phyloP scores from a whole-genome alignment of 768 basidiomycete genomes.

The Suillus alpinus region DNA sequence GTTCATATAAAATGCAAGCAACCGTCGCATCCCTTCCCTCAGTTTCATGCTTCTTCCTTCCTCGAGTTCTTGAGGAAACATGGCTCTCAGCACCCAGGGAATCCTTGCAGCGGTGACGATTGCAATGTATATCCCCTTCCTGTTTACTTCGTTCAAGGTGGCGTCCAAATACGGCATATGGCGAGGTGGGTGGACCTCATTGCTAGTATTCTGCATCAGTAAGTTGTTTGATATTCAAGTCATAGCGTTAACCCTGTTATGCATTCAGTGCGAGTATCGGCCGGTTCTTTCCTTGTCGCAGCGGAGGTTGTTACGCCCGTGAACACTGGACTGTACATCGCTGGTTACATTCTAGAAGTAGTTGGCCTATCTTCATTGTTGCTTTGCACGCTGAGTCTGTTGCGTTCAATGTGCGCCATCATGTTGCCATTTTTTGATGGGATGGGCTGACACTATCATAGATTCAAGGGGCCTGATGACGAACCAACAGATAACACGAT shows the following conservation, averaged over 20 bases:
- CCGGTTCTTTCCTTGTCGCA: constrained; percentile 57
- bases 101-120: constrained; percentile 60
- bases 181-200: constrained; percentile 62
- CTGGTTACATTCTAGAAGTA: constrained; percentile 46
- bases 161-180: constrained; percentile 54
- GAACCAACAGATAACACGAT: constrained; percentile 5
- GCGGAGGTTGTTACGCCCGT: constrained; percentile 41
- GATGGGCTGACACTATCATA: constrained; percentile 12
- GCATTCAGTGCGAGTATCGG: constrained; percentile 52
- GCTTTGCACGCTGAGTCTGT: constrained; percentile 33
- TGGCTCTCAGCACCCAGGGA: constrained; percentile 39
- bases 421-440: background rate
- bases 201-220: constrained; percentile 59
- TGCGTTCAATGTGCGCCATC: constrained; percentile 32
- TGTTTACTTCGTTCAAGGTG: constrained; percentile 43
- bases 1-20: constrained; percentile 18
- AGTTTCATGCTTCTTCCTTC: constrained; percentile 2
- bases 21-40: background rate
- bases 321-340: constrained; percentile 46
- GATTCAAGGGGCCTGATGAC: constrained; percentile 28
- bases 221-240: constrained; percentile 19
- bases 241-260: constrained; percentile 6
- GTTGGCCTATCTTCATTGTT: constrained; percentile 40
- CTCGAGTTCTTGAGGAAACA: constrained; percentile 11
- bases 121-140: constrained; percentile 56